Base-by-base conservation (phyloP, 805 yeast species). In the Tanozyma kutaoensis region DNA sequence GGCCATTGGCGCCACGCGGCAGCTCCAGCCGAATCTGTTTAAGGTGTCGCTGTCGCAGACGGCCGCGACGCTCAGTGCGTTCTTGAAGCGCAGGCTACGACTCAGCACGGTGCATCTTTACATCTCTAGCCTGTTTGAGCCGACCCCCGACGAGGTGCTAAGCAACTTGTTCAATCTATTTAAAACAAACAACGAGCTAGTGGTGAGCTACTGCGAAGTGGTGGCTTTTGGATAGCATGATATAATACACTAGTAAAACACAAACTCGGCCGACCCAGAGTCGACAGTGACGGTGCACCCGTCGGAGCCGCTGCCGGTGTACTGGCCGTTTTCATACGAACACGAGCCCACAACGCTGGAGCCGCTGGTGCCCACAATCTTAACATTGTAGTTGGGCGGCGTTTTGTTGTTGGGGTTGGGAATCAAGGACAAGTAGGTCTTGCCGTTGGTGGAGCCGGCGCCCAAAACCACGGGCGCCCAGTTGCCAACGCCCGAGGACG, bases 391-490 rank as follows among this genome's bases (percentile, higher is more conserved):
- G 51, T 60, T 60, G 29, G 61, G 55, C 12, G 54, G 36, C 22
- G 46, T 46, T 29, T 38, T 35, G 63, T 76, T 76, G 65, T 76
- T 76, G 39, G 85, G 85, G 57, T 76, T 76, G 50, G 84, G 84
- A 56, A 76, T 76, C 55, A 76, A 58, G 1, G 82, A 74, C 38
- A 76, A 60, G 63, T 76, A 76, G 25, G 78, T 62, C 40, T 61
- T 56, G 33, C 77, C 79, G 34, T 55, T 55, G 25, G 64, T 60
- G 52, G 52, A 64, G 43, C 93, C 93, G 31, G 84, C 78, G 52
- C 93, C 93, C 31, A 78, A 58, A 37, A 72, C 77, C 31, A 76
- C 62, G 39, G 84, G 84, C 28, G 84, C 81, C 81, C 82, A 76
- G 69, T 76, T 76, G 55, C 85, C 84, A 36, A 71, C 62, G 34